Percentiles rank a stretch among this genome's conserved stretches.
phyloP scores from a whole-genome alignment of 371 early-diverging fungal genomes.

The Rhizopus delemar region DNA sequence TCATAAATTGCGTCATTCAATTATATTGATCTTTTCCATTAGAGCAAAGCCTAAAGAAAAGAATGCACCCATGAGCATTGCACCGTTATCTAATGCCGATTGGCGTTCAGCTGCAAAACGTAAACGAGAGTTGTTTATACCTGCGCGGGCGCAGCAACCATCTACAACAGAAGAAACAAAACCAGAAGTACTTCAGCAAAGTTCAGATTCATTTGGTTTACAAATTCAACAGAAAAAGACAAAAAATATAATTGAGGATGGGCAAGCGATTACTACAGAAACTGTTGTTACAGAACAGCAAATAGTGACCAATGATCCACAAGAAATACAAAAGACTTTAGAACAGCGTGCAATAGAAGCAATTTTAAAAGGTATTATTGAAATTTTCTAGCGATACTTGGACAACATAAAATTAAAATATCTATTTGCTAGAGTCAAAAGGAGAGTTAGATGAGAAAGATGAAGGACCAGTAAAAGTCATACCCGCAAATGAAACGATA shows the following conservation, averaged over 20 bases:
- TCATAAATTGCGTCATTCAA: background rate
- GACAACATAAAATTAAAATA: background rate
- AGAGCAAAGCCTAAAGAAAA: slow-evolving; percentile 48
- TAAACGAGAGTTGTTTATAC: slow-evolving; percentile 48
- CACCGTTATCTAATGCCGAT: slow-evolving; percentile 50
- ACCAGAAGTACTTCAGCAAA: slow-evolving; percentile 21
- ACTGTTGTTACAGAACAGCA: slow-evolving; percentile 9
- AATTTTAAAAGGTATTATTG: slow-evolving; percentile 46
- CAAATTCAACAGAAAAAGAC: slow-evolving; percentile 39
- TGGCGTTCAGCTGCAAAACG: slow-evolving; percentile 47
- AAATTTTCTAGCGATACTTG: background rate
- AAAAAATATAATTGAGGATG: slow-evolving; percentile 6
- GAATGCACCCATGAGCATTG: slow-evolving; percentile 46
- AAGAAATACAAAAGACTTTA: slow-evolving; percentile 36
- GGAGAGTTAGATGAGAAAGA: slow-evolving; percentile 48
- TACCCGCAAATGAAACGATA: slow-evolving; percentile 50
- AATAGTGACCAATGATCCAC: slow-evolving; percentile 13
- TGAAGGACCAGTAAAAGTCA: slow-evolving; percentile 47
- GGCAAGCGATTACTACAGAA: slow-evolving; percentile 1
- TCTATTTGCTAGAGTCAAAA: slow-evolving; percentile 38
- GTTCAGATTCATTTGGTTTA: slow-evolving; percentile 26
- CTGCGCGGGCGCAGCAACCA: slow-evolving; percentile 28
- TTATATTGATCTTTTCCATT: slow-evolving; percentile 4
- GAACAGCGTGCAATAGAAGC: slow-evolving; percentile 63
- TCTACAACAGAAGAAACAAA: background rate